Conservation (phyloP, 495 filamentous ascomycete species). For the Pseudevernia furfuracea region DNA sequence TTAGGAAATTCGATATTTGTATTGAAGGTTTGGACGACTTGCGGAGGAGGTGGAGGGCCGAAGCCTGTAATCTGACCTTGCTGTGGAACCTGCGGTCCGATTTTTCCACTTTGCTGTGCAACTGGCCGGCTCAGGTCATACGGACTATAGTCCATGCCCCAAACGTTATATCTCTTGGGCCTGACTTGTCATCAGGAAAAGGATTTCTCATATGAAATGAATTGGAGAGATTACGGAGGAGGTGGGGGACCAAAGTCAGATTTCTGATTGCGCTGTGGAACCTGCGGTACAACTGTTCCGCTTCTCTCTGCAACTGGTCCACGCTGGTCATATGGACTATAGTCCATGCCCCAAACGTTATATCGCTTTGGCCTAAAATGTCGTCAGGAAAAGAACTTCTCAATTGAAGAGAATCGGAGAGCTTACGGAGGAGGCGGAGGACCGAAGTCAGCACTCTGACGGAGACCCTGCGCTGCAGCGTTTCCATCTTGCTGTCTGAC, state of each 20-base stretch:
- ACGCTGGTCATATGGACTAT: not conserved
- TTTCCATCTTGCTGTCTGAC: not conserved
- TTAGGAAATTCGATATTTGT: not conserved
- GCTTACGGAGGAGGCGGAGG: not conserved
- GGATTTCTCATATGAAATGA: not conserved
- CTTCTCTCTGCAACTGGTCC: not conserved
- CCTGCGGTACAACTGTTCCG: not conserved
- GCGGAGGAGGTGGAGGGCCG: not conserved
- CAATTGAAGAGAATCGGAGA: not conserved
- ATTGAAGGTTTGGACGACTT: not conserved
- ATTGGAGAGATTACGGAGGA: not conserved
- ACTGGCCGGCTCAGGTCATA: not conserved
- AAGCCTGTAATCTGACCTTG: too few relatives aligned
- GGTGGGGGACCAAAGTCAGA: not conserved
- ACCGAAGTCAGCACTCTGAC: not conserved
- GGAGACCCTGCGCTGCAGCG: not conserved
- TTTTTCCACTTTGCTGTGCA: not conserved
- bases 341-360: not conserved
- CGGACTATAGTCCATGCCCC: not conserved
- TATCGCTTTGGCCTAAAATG: not conserved
- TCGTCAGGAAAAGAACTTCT: not conserved
- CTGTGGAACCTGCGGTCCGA: too few relatives aligned
- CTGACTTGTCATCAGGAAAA: not conserved
- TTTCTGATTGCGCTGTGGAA: not conserved
- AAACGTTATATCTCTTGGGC: not conserved